A percentile compares a stretch with the other conserved stretches of the same genome.
Conservation (phyloP, 163 green algal genomes). For the Chlamydomonas reinhardtii region DNA sequence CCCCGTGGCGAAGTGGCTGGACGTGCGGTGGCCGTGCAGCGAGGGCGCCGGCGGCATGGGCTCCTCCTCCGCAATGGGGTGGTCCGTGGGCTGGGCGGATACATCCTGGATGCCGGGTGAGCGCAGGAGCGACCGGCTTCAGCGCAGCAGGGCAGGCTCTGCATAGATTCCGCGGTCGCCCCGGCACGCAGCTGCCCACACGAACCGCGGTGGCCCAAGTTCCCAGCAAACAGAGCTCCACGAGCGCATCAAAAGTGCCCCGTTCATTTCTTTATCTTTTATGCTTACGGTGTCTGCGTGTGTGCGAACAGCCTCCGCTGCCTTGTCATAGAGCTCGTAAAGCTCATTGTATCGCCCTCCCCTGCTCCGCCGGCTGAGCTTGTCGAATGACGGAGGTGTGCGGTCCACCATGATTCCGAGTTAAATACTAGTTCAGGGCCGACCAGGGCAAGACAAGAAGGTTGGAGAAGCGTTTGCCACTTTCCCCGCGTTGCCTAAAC, state of each 20-base stretch:
- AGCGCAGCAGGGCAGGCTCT: neutral
- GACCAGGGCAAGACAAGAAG: no score
- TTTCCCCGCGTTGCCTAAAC: no score
- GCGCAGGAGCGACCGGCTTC: neutral
- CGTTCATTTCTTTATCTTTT: no score
- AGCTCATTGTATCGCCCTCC: no score
- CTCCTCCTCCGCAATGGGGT: conserved; percentile 51
- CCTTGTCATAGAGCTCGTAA: conserved; percentile 16
- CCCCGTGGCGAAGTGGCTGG: neutral
- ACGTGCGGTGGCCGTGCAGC: neutral
- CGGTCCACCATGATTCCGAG: no score
- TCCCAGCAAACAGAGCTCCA: no score
- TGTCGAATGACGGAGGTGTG: no score
- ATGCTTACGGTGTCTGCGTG: conserved; percentile 36
- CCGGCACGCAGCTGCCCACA: neutral
- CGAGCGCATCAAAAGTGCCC: no score
- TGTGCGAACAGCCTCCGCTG: conserved; percentile 25
- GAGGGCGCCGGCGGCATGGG: neutral
- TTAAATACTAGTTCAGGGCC: no score
- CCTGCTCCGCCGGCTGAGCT: no score
- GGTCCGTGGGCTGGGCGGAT: conserved; percentile 20
- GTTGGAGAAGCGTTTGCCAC: no score
- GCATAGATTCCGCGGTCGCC: no score
- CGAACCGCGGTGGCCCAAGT: neutral
- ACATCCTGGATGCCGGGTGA: conserved; percentile 11